Evolutionary conservation across 2,329 filamentous ascomycete genomes (phyloP), one percentile per base, ranked within the genome.

Genomic region (Ophiosphaerella korrae): DNA sequence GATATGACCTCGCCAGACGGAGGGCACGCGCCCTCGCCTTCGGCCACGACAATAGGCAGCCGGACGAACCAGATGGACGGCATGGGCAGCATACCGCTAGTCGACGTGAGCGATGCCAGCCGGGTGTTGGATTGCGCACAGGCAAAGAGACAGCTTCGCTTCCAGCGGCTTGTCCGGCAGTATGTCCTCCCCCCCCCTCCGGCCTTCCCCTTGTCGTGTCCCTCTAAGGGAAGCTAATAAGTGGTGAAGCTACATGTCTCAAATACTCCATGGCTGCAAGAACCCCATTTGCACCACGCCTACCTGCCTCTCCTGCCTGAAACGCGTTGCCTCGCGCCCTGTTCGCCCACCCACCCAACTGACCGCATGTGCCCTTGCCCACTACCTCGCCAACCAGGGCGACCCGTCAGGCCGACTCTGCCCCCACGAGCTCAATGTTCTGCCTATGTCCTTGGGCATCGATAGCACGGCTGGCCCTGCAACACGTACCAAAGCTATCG

Each of bases 221-320:
- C 7, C 40, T n/a, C 21, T 5, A 21, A 37, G 2, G 6, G 9
- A n/a, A 32, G n/a, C 26, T 29, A 21, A 34, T 47, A 24, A 16
- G 31, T 36, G 42, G 16, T 21, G 8, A 32, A 93, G 89, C 64
- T 95, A 89, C 68, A 85, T 92, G 42, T 79, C 84, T 31, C 92
- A 96, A 74, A 83, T 96, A n/a, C 84, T 91, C 49, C 83, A 89
- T 58, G 92, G 92, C 57, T 96, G 92, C 70, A 84, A 84, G 55
- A 84, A 83, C 57, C 77, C 80, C 45, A 78, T 80, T 44, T 96
- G 92, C 74, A 80, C 79, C 32, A 93, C 86, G 1, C 76, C 90
- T 12, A 93, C 90, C 12, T 96, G 92, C 75, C 88, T 93, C 66
- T 91, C 87, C 54, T 91, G 84, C 70, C 85, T 89, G 48, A 88